phyloP scores from a whole-genome alignment of 2,329 filamentous ascomycete genomes.

The Cladosporium oxysporum region DNA sequence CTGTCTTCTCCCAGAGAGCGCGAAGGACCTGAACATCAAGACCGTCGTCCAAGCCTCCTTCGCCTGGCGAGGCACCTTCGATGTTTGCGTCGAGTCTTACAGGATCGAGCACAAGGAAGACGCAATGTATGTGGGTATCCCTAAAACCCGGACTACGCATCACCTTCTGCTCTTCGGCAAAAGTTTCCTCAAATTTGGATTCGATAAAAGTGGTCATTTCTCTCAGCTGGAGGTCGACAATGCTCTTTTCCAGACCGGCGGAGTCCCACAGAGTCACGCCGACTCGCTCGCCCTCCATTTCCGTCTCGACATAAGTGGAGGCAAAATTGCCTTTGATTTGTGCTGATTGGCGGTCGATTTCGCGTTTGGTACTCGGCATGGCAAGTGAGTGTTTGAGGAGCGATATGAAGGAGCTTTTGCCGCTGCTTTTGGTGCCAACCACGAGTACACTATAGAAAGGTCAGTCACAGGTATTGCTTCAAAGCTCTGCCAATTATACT shows the following conservation, averaged over 20 bases:
- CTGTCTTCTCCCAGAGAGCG: slow-evolving; percentile 87
- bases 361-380: slow-evolving; percentile 75
- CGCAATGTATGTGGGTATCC: slow-evolving; percentile 96
- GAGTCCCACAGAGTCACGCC: slow-evolving; percentile 97
- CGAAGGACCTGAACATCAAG: slow-evolving; percentile 89
- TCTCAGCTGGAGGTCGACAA: slow-evolving; percentile 90
- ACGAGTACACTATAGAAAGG: slow-evolving; percentile 71
- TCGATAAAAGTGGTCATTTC: slow-evolving; percentile 92
- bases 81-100: slow-evolving; percentile 76
- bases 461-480: not conserved
- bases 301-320: slow-evolving; percentile 88
- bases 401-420: slow-evolving; percentile 96
- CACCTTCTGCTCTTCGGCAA: slow-evolving; percentile 96
- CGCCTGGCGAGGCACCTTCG: slow-evolving; percentile 21
- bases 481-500: slow-evolving; percentile 44
- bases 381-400: slow-evolving; percentile 87
- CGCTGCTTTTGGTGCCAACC: slow-evolving; percentile 80
- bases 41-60: slow-evolving; percentile 74
- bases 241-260: slow-evolving; percentile 87
- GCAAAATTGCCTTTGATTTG: slow-evolving; percentile 61
- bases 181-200: slow-evolving; percentile 97
- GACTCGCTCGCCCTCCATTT: slow-evolving; percentile 88
- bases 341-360: slow-evolving; percentile 34
- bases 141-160: slow-evolving; percentile 87
- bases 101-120: slow-evolving; percentile 89